Evolutionary conservation across 2,329 filamentous ascomycete species (phyloP), one percentile per base, ranked within the genome.

Genomic region (Sporothrix mexicana): DNA sequence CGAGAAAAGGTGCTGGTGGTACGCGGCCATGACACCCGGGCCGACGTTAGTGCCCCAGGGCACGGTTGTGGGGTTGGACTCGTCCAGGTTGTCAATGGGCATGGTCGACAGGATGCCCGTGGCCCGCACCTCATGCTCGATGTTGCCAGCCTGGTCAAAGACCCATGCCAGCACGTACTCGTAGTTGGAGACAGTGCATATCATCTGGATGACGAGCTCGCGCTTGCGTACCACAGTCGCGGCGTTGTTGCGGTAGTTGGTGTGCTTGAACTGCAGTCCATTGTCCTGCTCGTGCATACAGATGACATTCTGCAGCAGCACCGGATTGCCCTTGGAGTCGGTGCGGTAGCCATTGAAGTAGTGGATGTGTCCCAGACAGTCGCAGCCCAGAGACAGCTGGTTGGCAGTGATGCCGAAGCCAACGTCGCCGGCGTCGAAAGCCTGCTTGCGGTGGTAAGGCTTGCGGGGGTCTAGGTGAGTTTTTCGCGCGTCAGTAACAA

Each of bases 361-460:
- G 73, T 72, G 88, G 75, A 92, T 92, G 0, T 87, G 85, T 3
- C 92, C 92, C 0, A 93, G 84, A 75, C 91, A 91, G 77, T 93
- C 91, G 71, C 91, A 93, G 15, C 91, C 91, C 0, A 93, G 84
- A 10, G 84, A 82, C 1, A 94, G 84, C 73, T 92, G 92, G 79
- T 93, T 93, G 17, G 90, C 88, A 66, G 86, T 88, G 67, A 88
- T 85, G 1, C 91, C 91, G 30, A 89, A 88, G 5, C 91, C 91
- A 10, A 87, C 89, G 73, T 93, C 90, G 8, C 91, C 91, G 74
- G 93, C 88, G 76, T 93, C 91, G 76, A 93, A 93, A 0, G 91
- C 91, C 70, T 90, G 88, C 79, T 93, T 93, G 57, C 90, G 86
- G 70, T 91, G 89, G 78, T 88, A 92, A 0, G 90, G 91, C 0